Base-by-base conservation (phyloP, 2,329 filamentous ascomycete species). In the Tolypocladium inflatum region DNA sequence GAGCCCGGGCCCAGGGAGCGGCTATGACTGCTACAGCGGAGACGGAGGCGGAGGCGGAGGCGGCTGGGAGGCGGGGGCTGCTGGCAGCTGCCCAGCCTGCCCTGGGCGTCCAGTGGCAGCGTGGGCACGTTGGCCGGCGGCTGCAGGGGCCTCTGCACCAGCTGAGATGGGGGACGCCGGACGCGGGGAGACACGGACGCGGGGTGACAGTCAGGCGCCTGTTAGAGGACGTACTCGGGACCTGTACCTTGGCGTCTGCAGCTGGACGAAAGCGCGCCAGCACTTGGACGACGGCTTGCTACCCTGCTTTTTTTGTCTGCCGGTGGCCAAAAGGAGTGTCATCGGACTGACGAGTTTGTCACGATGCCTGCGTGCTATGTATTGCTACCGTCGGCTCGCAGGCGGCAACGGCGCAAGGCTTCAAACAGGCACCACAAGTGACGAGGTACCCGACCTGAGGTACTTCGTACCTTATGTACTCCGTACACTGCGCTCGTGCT, bases 361-460 rank as follows among this genome's bases (percentile, higher is more conserved):
- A 33, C 30, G 9, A 51, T 35, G 11, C 30, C 19, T 19, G 53
- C 23, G 38, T 35, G 38, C 17, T 8, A 4, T 30, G 17, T 7
- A 13, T 15, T 13, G 15, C 17, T 1, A 17, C n/a, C 17, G 21
- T 11, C 38, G 7, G 26, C 53, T n/a, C 55, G 21, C 58, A 23
- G 56, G 55, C 55, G 58, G 55, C 55, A 56, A 51, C 55, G 58
- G 55, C 58, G 55, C 55, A 59, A 57, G 58, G 35, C 57, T 55
- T 38, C 42, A 19, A 43, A n/a, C 48, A 35, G 48, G 48, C 17
- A 51, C 45, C 45, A n/a, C 26, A 50, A 33, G 26, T 11, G 26
- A 9, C 45, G 17, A 50, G 45, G 45, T 9, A 50, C 17, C 5
- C 0, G n/a, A n/a, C n/a, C n/a, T n/a, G 6, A 30, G 6, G 26